These are phyloP conservation scores for Aureobasidium sp. DNA, from an alignment of 2,329 filamentous ascomycete genomes.

Conservation along the genomic window DNA sequence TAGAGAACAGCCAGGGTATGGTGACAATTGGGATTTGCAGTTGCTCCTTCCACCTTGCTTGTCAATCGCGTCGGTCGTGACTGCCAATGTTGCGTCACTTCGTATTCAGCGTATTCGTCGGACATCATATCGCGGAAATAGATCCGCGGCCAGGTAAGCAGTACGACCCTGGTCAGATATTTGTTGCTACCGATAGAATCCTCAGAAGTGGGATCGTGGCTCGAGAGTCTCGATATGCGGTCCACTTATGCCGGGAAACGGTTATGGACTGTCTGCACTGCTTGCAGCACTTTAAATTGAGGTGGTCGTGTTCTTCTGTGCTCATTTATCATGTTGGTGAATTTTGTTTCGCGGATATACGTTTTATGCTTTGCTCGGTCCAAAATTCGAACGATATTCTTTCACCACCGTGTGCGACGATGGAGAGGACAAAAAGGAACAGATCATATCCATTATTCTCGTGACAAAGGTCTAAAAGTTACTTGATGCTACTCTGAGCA, in stretches of 20 bases:
- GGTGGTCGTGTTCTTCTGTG: too few relatives aligned
- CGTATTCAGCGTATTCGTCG: not conserved
- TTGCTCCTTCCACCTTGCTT: not conserved
- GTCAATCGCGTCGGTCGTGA: constrained; percentile 8
- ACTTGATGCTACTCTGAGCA: not conserved
- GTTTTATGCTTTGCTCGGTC: not conserved
- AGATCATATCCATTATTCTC: constrained; percentile 8
- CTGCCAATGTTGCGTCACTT: constrained; percentile 13
- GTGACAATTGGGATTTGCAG: not conserved
- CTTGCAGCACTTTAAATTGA: too few relatives aligned
- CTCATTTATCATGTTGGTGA: too few relatives aligned
- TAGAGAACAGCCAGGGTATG: not conserved
- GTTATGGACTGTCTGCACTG: too few relatives aligned
- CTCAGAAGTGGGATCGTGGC: too few relatives aligned
- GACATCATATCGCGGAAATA: not conserved
- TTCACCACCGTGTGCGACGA: too few relatives aligned
- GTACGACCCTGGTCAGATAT: not conserved
- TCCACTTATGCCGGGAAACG: too few relatives aligned
- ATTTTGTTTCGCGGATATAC: too few relatives aligned
- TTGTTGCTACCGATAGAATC: not conserved
- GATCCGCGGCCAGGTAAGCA: not conserved
- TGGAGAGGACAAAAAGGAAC: not conserved
- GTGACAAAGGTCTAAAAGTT: not conserved
- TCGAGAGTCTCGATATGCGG: too few relatives aligned
- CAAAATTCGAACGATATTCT: not conserved